A percentile compares a stretch with the other conserved stretches of the same genome.
These are phyloP conservation scores for Pichia scutulata DNA, from an alignment of 805 yeast genomes.

Conservation along the genomic window DNA sequence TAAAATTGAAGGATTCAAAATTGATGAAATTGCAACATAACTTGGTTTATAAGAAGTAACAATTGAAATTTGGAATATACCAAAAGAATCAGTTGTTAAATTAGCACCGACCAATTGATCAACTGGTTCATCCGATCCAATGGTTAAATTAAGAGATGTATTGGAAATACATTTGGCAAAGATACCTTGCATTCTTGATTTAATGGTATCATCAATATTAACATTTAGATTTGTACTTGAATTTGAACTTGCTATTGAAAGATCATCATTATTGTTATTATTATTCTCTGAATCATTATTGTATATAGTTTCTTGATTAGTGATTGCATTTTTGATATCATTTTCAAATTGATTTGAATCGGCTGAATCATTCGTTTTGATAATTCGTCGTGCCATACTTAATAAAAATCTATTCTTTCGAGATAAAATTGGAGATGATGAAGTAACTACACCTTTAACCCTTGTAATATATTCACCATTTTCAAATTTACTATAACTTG, in stretches of 20 bases:
- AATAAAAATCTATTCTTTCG: constrained; percentile 65
- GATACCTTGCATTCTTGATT: constrained; percentile 61
- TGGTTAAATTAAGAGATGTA: constrained; percentile 43
- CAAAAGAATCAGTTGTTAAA: constrained; percentile 55
- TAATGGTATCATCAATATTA: constrained; percentile 33
- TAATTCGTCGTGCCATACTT: constrained; percentile 61
- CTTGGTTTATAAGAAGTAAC: constrained; percentile 56
- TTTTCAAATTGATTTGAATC: constrained; percentile 30
- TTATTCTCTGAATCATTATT: constrained; percentile 7
- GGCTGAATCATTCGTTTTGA: constrained; percentile 30
- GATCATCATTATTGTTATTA: constrained; percentile 21
- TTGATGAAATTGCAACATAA: constrained; percentile 42
- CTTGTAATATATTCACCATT: constrained; percentile 42
- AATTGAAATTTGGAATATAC: constrained; percentile 52
- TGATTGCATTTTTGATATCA: constrained; percentile 29
- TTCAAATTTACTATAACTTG: constrained; percentile 41
- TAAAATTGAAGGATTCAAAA: constrained; percentile 39
- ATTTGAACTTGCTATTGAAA: constrained; percentile 14
- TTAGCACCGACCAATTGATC: constrained; percentile 25
- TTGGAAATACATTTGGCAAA: constrained; percentile 59
- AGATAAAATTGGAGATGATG: constrained; percentile 58
- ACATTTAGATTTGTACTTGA: constrained; percentile 3
- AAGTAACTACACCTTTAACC: constrained; percentile 61
- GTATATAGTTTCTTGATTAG: constrained; percentile 19
- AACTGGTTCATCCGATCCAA: constrained; percentile 41